These are phyloP conservation scores for Isoetes taiwanensis DNA, from an alignment of 75 land plant genomes.

Conservation along the genomic window DNA sequence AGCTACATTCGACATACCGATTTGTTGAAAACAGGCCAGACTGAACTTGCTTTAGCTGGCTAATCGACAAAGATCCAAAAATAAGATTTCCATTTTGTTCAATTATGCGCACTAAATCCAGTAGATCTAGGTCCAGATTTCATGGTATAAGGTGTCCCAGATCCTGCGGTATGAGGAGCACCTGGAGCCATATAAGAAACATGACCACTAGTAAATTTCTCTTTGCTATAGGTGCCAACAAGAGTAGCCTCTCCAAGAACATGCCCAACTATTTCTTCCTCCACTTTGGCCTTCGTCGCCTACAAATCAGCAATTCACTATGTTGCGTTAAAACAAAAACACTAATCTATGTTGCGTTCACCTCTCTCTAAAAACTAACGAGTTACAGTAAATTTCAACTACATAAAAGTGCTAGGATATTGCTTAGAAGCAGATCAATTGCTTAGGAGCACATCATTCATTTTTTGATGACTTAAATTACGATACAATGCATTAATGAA, in stretches of 20 bases:
- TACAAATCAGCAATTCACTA: conserved; percentile 12
- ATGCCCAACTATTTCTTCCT: conserved; percentile 66
- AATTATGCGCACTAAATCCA: too few species aligned
- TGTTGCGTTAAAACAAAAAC: background rate
- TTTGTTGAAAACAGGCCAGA: too few species aligned
- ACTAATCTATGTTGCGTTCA: background rate
- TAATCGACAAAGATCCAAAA: too few species aligned
- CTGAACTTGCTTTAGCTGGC: too few species aligned
- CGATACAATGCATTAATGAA: background rate
- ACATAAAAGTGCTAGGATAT: too few species aligned
- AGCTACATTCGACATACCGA: too few species aligned
- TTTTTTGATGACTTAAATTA: background rate
- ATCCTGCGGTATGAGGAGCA: conserved; percentile 1
- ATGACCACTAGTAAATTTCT: conserved; percentile 7
- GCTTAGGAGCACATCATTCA: background rate
- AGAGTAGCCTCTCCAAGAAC: conserved; percentile 52
- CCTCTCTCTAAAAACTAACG: background rate
- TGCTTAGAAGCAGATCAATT: too few species aligned
- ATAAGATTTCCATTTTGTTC: too few species aligned
- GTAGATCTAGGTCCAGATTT: too few species aligned
- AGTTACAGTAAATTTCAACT: too few species aligned
- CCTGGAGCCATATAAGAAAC: conserved; percentile 15
- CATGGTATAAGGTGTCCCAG: background rate
- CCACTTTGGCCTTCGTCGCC: conserved; percentile 62
- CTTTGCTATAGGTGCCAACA: conserved; percentile 16